Base-by-base conservation (phyloP, 2,329 filamentous ascomycete genomes). In the Neurospora crassa region DNA sequence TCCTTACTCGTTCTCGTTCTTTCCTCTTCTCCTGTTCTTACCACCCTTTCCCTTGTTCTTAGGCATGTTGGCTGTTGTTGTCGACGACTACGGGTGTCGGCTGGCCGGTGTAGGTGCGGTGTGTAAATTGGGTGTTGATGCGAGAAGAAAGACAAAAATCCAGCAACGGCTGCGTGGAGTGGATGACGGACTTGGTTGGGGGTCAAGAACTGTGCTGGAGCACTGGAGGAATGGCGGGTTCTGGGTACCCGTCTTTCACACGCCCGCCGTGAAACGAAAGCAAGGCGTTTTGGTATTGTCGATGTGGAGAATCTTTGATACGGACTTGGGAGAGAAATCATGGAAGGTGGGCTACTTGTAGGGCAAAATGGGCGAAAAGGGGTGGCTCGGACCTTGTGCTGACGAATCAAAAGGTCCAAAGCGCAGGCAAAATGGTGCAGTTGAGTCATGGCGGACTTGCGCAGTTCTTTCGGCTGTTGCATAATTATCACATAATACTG, bases 11-110 rank as follows among this genome's bases (percentile, higher is more conserved):
- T 96, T 96, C 86, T 97, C 93, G 89, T 97, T 97, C 91, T 97
- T 98, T 85, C 95, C 95, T 86, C 96, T 90, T 89, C 95, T 92
- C 84, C 95, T 88, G 86, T 98, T 98, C 89, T 98, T 98, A 86
- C 95, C 95, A 83, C 95, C 95, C 93, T 96, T 78, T 88, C 73
- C 76, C 76, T 77, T 77, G 67, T 77, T 77, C 75, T 77, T 77
- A 37, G 76, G 76, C 76, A 77, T 77, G n/a, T 72, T 76, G 73
- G 69, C 70, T 40, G 53, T 69, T 67, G 18, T 67, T 47, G 40
- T 69, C 40, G 40, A 69, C 53, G 16, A 18, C 4, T 2, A 63
- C 20, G 47, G 53, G 53, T 68, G 37, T 40, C 67, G 67, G 67
- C 67, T 68, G 67, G 7, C 29, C 29, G 68, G 40, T 53, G 43